Conservation (phyloP, 192 early-diverging fungal genomes). For the Dissophora ornata region DNA sequence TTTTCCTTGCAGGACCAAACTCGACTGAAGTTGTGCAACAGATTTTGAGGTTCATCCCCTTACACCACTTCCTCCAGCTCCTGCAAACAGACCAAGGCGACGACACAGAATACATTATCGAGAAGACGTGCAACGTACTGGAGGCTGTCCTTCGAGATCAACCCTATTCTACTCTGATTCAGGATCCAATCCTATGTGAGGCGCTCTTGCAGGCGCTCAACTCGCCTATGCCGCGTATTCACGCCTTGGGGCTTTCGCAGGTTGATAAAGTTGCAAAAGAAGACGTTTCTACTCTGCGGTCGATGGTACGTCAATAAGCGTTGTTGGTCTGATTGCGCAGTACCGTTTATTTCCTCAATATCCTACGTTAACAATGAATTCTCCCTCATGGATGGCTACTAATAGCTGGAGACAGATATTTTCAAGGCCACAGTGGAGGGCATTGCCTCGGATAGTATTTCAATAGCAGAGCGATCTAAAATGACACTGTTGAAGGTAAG, state of each 20-base stretch:
- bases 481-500: slow-evolving; percentile 27
- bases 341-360: too few species aligned
- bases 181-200: slow-evolving; percentile 21
- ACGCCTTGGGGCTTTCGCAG: slow-evolving; percentile 27
- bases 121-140: slow-evolving; percentile 30
- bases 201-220: slow-evolving; percentile 24
- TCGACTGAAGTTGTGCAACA: not conserved
- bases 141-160: slow-evolving; percentile 28
- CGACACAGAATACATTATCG: slow-evolving; percentile 34
- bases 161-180: slow-evolving; percentile 9
- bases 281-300: not conserved
- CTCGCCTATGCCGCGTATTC: slow-evolving; percentile 12
- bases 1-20: slow-evolving; percentile 11
- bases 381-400: too few species aligned
- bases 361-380: too few species aligned
- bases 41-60: slow-evolving; percentile 21
- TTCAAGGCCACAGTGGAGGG: slow-evolving; percentile 32
- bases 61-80: slow-evolving; percentile 29
- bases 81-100: slow-evolving; percentile 27
- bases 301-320: slow-evolving; percentile 26
- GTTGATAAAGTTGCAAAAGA: slow-evolving; percentile 35
- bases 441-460: slow-evolving; percentile 21
- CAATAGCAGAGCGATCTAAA: slow-evolving; percentile 40
- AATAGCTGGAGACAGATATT: slow-evolving; percentile 19
- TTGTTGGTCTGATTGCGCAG: too few species aligned